These are phyloP conservation scores for Drechslerella dactyloides DNA, from an alignment of 2,329 filamentous ascomycete species.

Conservation along the genomic window DNA sequence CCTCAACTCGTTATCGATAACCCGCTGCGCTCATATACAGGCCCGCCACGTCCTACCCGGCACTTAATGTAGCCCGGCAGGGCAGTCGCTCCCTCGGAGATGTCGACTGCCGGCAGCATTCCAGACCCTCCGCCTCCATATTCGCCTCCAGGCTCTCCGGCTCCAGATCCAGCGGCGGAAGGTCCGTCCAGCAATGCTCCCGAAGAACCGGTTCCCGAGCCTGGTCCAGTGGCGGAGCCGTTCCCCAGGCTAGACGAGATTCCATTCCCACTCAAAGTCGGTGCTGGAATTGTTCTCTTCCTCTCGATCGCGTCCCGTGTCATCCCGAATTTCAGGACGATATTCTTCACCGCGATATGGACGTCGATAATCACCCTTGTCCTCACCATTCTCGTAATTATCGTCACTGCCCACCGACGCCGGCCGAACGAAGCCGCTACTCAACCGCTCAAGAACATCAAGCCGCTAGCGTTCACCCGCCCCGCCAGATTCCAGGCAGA, in stretches of 20 bases:
- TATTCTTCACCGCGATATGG: constrained; percentile 49
- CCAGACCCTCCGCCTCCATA: constrained; percentile 50
- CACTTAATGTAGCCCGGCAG: constrained; percentile 1
- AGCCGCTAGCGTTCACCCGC: constrained; percentile 52
- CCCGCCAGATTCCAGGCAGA: constrained; percentile 50
- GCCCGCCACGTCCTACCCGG: background rate
- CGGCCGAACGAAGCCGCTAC: constrained; percentile 41
- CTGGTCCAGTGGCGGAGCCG: constrained; percentile 22
- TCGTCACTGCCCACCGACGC: constrained; percentile 27
- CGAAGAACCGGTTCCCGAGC: constrained; percentile 12
- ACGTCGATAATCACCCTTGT: constrained; percentile 45
- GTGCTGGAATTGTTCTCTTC: constrained; percentile 45
- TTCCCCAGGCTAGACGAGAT: constrained; percentile 40
- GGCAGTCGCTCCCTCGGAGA: constrained; percentile 29
- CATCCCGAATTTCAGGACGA: constrained; percentile 47
- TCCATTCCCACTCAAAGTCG: constrained; percentile 42
- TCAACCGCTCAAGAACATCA: constrained; percentile 52
- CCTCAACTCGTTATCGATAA: constrained; percentile 1
- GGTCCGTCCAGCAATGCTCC: constrained; percentile 14
- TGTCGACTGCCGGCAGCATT: constrained; percentile 51
- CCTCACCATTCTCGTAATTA: constrained; percentile 10
- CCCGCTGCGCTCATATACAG: background rate
- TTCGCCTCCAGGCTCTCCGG: constrained; percentile 40
- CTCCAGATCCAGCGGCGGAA: constrained; percentile 10
- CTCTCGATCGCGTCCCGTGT: constrained; percentile 44